phyloP scores from a whole-genome alignment of 768 basidiomycete genomes.

The Lyophyllum semitale region DNA sequence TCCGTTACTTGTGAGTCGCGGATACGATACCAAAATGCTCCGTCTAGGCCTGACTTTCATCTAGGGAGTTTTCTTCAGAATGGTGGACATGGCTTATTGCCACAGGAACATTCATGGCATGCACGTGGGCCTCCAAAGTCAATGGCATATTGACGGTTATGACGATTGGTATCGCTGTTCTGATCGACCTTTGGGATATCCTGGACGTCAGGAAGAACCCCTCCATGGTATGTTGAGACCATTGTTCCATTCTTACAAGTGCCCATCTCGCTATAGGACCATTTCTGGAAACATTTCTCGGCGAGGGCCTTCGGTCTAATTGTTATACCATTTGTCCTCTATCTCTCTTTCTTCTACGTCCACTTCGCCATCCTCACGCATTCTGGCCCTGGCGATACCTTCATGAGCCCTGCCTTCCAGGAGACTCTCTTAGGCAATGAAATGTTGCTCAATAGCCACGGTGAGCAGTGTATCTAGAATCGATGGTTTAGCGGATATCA shows the following conservation, averaged over 20 bases:
- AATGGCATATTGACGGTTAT: slow-evolving; percentile 92
- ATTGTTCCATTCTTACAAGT: slow-evolving; percentile 2
- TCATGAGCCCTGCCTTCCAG: slow-evolving; percentile 99
- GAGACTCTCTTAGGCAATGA: slow-evolving; percentile 93
- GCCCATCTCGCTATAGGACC: slow-evolving; percentile 53
- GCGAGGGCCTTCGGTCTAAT: slow-evolving; percentile 88
- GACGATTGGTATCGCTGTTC: slow-evolving; percentile 87
- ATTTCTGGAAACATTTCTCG: slow-evolving; percentile 86
- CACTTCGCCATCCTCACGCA: slow-evolving; percentile 88
- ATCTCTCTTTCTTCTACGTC: slow-evolving; percentile 94
- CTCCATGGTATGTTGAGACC: slow-evolving; percentile 59
- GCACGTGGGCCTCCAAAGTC: slow-evolving; percentile 97
- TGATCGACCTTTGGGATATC: slow-evolving; percentile 93
- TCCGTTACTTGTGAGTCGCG: slow-evolving; percentile 75
- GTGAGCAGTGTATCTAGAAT: slow-evolving; percentile 40
- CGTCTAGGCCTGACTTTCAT: slow-evolving; percentile 1
- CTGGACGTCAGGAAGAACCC: slow-evolving; percentile 82
- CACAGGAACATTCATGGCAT: slow-evolving; percentile 93
- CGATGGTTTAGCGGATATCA: neutral
- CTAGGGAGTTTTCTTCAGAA: slow-evolving; percentile 79
- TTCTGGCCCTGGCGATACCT: slow-evolving; percentile 91
- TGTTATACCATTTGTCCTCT: slow-evolving; percentile 83
- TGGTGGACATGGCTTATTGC: slow-evolving; percentile 96
- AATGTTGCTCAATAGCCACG: slow-evolving; percentile 87
- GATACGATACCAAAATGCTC: neutral